Evolutionary conservation across 148 eudicot species (phyloP).

Genomic region (Arbutus unedo): DNA sequence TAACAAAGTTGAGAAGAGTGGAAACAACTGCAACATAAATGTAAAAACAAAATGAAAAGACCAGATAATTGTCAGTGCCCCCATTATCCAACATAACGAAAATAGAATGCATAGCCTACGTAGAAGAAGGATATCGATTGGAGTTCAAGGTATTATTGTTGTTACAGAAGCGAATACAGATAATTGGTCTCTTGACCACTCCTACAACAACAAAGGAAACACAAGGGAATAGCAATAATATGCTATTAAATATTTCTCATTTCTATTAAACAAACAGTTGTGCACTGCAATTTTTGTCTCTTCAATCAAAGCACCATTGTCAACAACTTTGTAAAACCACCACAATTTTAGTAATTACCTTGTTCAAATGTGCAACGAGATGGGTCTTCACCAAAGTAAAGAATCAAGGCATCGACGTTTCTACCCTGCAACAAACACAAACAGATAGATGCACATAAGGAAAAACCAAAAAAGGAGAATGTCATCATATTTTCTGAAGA

Average conservation of each 20-base stretch:
- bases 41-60: not conserved
- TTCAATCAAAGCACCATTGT: not conserved
- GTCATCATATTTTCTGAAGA: not conserved
- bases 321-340: not conserved
- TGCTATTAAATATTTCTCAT: not conserved
- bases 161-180: not conserved
- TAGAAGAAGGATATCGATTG: not conserved
- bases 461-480: not conserved
- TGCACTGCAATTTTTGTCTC: not conserved
- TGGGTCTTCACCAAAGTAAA: conserved; percentile 32
- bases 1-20: conserved; percentile 66
- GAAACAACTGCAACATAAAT: conserved; percentile 50
- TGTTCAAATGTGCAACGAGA: conserved; percentile 33
- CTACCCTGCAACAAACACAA: conserved; percentile 20
- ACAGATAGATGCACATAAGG: not conserved
- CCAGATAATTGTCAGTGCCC: not conserved
- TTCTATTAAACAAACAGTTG: not conserved
- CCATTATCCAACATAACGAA: not conserved
- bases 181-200: not conserved
- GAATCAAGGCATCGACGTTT: conserved; percentile 30
- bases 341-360: conserved; percentile 16
- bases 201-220: not conserved
- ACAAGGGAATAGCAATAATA: not conserved
- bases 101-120: not conserved
- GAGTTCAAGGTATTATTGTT: not conserved